Base-by-base conservation (phyloP, 2,329 filamentous ascomycete genomes). In the Fusarium drepaniforme region DNA sequence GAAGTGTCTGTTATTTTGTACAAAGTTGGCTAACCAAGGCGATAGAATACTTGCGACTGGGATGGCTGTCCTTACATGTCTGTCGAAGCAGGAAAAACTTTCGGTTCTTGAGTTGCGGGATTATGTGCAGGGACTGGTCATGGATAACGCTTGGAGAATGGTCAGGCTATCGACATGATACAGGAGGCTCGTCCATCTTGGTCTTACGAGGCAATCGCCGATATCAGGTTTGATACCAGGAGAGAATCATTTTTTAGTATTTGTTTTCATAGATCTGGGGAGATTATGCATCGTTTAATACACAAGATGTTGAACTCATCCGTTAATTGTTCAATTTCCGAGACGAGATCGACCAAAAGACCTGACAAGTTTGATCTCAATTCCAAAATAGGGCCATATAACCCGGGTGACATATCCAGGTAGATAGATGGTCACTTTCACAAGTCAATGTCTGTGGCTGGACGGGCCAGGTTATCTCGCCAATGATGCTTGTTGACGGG, bases 31-130 rank as follows among this genome's bases (percentile, higher is more conserved):
- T 71, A 42, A 71, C 16, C 40, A 25, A 25, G 21, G 8, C 1
- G 4, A 18, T n/a, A 77, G 75, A 63, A 76, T 49, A 76, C 77
- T 3, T 78, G 76, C 40, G 75, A 78, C 25, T 78, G 76, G 77
- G 71, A 77, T 42, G 67, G 70, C 8, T 78, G 77, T 23, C 65
- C 75, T 4, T 77, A 76, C 35, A 76, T 18, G 16, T n/a, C 59
- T 18, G 18, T 40, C 0, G 30, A 16, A n/a, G 35, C 21, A 23
- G 56, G 33, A 8, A 18, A 58, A n/a, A 16, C 21, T 5, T 59
- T 59, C 3, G 56, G 56, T 13, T 25, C 56, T n/a, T 59, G 35
- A 59, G 33, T 15, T 37, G 12, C 1, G 5, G 16, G 6, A 8
- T 30, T 13, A 11, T 13, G 6, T 30, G 15, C 15, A 33, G 30